Conservation (phyloP, 495 filamentous ascomycete genomes). For the Trichoderma reesei region DNA sequence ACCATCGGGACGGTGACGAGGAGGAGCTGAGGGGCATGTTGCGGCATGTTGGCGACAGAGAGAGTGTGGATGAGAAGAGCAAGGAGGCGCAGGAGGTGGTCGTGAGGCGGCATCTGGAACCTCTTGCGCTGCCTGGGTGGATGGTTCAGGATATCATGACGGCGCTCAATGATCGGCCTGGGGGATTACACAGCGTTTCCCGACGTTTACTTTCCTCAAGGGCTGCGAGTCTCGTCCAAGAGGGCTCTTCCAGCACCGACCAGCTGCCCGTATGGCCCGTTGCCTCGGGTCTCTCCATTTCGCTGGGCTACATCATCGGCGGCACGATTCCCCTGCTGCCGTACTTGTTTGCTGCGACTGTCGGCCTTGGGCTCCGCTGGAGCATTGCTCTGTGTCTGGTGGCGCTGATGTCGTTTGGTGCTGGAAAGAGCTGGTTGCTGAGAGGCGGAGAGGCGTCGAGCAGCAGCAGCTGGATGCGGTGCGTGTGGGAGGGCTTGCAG, state of each 20-base stretch:
- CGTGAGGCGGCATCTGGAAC: not conserved
- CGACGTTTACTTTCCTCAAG: conserved; percentile 11
- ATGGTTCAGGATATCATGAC: not conserved
- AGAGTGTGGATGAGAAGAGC: not conserved
- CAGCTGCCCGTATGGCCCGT: conserved; percentile 20
- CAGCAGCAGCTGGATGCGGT: conserved; percentile 12
- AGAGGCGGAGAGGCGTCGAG: conserved; percentile 24
- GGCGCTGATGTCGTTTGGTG: conserved; percentile 64
- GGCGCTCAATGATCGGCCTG: not conserved
- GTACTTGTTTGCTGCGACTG: conserved; percentile 61
- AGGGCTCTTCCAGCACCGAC: not conserved
- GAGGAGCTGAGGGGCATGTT: conserved; percentile 7
- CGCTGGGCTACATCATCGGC: conserved; percentile 63
- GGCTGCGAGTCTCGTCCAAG: not conserved
- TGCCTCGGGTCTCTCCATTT: conserved; percentile 42
- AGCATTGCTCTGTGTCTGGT: conserved; percentile 61
- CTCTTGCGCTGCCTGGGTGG: not conserved
- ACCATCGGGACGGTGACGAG: not conserved
- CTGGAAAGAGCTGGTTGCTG: conserved; percentile 52
- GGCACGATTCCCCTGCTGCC: conserved; percentile 65
- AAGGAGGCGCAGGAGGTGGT: not conserved
- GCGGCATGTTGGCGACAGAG: not conserved
- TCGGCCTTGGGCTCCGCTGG: conserved; percentile 52
- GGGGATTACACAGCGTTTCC: not conserved
- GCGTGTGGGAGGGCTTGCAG: conserved; percentile 37